Evolutionary conservation across 805 yeast genomes (phyloP).

Genomic region (Wickerhamiella bombiphila): DNA sequence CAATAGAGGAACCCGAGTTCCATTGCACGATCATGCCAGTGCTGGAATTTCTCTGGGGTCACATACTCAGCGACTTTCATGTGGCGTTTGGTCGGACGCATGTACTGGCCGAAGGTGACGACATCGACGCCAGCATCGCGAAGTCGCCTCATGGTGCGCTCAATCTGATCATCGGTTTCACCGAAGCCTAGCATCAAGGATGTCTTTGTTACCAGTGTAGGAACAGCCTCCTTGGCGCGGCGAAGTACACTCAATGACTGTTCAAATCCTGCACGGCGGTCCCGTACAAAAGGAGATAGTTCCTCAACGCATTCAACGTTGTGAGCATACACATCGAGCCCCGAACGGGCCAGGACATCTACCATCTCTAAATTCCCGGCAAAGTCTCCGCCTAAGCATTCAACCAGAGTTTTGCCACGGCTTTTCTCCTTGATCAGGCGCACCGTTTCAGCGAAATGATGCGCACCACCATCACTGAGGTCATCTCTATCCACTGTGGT

Average conservation of each 20-base stretch:
- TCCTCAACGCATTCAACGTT: constrained; percentile 93
- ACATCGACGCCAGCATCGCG: constrained; percentile 74
- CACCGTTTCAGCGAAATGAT: constrained; percentile 82
- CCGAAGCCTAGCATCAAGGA: constrained; percentile 95
- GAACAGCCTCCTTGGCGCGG: constrained; percentile 66
- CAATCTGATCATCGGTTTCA: constrained; percentile 80
- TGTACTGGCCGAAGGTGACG: constrained; percentile 96
- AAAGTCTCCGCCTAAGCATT: constrained; percentile 89
- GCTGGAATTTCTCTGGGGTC: constrained; percentile 84
- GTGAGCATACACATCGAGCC: constrained; percentile 93
- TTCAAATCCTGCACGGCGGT: constrained; percentile 87
- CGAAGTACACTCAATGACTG: constrained; percentile 68
- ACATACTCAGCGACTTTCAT: constrained; percentile 96
- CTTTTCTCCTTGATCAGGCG: constrained; percentile 58
- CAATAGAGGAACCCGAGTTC: constrained; percentile 89
- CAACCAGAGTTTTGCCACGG: constrained; percentile 86
- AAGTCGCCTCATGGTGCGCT: constrained; percentile 60
- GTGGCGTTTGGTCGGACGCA: constrained; percentile 97
- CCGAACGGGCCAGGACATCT: constrained; percentile 63
- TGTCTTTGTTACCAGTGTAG: constrained; percentile 74
- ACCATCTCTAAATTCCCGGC: constrained; percentile 79
- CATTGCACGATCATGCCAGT: constrained; percentile 76
- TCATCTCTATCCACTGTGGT: constrained; percentile 98
- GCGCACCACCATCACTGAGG: constrained; percentile 80
- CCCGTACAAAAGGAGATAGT: constrained; percentile 87